A percentile compares a stretch with the other conserved stretches of the same genome.
Evolutionary conservation across 73 alveolate species (phyloP).

Genomic region (Symbiodinium pilosum): DNA sequence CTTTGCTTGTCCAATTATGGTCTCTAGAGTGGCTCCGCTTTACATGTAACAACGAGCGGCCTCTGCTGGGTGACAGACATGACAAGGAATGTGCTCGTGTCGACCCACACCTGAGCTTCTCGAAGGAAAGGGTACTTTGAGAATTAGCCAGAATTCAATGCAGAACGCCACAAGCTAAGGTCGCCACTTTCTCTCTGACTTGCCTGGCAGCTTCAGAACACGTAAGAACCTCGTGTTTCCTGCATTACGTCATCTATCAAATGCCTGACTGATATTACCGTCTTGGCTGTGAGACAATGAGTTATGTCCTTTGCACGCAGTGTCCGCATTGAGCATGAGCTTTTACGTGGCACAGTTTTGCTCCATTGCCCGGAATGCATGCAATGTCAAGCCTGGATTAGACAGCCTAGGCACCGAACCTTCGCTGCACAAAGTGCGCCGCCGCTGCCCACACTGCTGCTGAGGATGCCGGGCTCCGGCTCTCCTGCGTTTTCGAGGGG

Average conservation of each 20-base stretch:
- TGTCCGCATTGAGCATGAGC: background rate
- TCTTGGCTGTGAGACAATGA: too few relatives aligned
- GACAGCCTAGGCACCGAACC: background rate
- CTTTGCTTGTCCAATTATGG: too few relatives aligned
- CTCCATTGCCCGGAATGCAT: too few relatives aligned
- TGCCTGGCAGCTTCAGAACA: background rate
- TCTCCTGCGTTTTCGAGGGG: background rate
- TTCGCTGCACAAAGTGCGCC: background rate
- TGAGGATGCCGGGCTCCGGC: background rate
- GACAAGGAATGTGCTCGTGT: conserved; percentile 35
- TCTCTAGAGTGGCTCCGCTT: too few relatives aligned
- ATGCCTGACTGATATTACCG: too few relatives aligned
- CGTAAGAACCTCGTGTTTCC: background rate
- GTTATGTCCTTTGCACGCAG: too few relatives aligned
- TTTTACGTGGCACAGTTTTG: background rate
- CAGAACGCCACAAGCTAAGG: background rate
- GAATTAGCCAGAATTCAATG: background rate
- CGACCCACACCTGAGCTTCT: conserved; percentile 39
- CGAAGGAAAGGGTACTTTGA: background rate
- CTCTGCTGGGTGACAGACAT: conserved; percentile 39
- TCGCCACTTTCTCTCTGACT: background rate
- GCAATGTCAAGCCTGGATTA: too few relatives aligned
- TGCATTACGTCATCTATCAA: too few relatives aligned
- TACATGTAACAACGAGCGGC: background rate
- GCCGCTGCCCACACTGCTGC: background rate